phyloP scores from a whole-genome alignment of 768 basidiomycete species.

The Sarcomyxa edulis region DNA sequence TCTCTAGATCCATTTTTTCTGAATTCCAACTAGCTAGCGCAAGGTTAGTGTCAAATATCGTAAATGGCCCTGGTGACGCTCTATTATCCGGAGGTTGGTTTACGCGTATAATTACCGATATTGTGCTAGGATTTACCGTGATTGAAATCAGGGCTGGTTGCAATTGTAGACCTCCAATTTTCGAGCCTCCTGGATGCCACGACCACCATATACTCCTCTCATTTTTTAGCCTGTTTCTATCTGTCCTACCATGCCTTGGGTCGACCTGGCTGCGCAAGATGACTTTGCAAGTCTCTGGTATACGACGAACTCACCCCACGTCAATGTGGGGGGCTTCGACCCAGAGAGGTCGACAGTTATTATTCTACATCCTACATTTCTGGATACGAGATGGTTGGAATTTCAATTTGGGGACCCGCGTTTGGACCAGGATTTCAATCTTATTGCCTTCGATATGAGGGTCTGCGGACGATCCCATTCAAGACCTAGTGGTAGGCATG shows the following conservation, averaged over 20 bases:
- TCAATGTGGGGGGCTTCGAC: conserved; percentile 64
- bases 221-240: conserved; percentile 2
- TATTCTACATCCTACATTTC: conserved; percentile 61
- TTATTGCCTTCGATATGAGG: conserved; percentile 74
- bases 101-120: too few relatives aligned
- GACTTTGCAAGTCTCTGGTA: conserved; percentile 75
- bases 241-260: conserved; percentile 57
- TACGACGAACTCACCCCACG: conserved; percentile 52
- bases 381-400: conserved; percentile 66
- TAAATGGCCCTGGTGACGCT: too few relatives aligned
- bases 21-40: too few relatives aligned
- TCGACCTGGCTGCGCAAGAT: conserved; percentile 55
- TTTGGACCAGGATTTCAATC: conserved; percentile 51
- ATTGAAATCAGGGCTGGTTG: too few relatives aligned
- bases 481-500: conserved; percentile 51
- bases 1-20: too few relatives aligned
- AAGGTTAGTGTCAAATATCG: too few relatives aligned
- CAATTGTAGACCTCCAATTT: background rate
- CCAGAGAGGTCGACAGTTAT: conserved; percentile 60
- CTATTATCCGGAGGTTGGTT: too few relatives aligned
- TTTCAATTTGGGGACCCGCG: conserved; percentile 65
- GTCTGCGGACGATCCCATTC: conserved; percentile 52
- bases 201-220: background rate
- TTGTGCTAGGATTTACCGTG: too few relatives aligned
- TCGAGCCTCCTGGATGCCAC: background rate